Percentiles rank a stretch among this genome's conserved stretches.
Conservation (phyloP, 177 flowering plant species). For the Vitis hybrid region DNA sequence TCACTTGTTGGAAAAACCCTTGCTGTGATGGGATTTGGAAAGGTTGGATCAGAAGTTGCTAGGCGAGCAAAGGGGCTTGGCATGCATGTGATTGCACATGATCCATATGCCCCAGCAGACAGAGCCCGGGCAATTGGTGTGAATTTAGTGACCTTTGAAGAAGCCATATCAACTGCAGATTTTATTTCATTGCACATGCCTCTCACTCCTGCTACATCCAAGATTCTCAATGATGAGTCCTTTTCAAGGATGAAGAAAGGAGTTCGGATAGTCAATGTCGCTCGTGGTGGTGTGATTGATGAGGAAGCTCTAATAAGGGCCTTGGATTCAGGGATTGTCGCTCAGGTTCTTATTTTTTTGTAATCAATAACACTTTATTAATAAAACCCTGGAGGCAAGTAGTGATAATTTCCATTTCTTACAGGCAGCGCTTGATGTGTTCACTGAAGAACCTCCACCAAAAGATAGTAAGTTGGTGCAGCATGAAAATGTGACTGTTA, state of each 20-base stretch:
- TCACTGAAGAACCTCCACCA: constrained; percentile 20
- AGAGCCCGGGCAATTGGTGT: constrained; percentile 22
- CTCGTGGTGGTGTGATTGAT: constrained; percentile 20
- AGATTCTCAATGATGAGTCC: constrained; percentile 16
- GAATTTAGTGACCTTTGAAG: constrained; percentile 14
- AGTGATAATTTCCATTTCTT: not conserved
- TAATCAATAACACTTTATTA: not conserved
- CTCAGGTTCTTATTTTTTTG: constrained; percentile 11
- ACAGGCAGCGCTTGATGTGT: constrained; percentile 25
- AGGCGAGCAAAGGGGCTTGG: constrained; percentile 22
- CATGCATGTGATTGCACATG: constrained; percentile 20
- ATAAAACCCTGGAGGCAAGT: too few species aligned
- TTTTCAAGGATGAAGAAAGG: constrained; percentile 19
- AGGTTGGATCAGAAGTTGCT: constrained; percentile 23
- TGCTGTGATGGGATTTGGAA: constrained; percentile 22
- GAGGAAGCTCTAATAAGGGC: constrained; percentile 20
- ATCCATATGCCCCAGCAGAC: constrained; percentile 21
- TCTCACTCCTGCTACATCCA: constrained; percentile 16
- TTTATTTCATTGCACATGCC: constrained; percentile 25
- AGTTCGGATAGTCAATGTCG: constrained; percentile 22
- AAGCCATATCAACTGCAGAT: constrained; percentile 21
- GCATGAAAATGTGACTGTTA: constrained; percentile 18
- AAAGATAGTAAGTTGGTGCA: constrained; percentile 8
- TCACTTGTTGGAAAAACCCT: constrained; percentile 19
- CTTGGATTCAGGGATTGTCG: constrained; percentile 16